These are phyloP conservation scores for Sugiyamaella smithiae DNA, from an alignment of 805 yeast species.

Conservation along the genomic window DNA sequence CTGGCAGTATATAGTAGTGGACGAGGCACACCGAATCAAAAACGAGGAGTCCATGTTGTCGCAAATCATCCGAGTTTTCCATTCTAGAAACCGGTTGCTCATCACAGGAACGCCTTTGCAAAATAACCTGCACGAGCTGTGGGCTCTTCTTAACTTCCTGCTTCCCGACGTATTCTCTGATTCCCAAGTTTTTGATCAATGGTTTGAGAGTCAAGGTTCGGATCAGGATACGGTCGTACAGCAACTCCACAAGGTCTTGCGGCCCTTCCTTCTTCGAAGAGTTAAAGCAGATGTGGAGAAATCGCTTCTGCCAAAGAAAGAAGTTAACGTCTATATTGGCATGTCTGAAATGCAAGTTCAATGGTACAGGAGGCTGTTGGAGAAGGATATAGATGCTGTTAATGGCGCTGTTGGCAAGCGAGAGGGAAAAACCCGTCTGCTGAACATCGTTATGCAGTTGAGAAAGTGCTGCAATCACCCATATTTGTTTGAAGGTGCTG, in stretches of 20 bases:
- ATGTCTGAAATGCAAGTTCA: constrained; percentile 93
- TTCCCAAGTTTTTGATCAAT: constrained; percentile 82
- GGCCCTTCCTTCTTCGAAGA: constrained; percentile 85
- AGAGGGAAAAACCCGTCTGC: constrained; percentile 77
- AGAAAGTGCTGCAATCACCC: constrained; percentile 98
- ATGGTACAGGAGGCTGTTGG: constrained; percentile 85
- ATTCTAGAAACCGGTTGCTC: constrained; percentile 76
- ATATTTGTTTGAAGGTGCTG: constrained; percentile 96
- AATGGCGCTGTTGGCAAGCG: constrained; percentile 89
- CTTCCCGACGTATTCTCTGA: constrained; percentile 95
- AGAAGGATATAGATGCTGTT: constrained; percentile 93
- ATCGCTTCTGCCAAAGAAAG: constrained; percentile 84
- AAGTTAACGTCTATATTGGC: constrained; percentile 86
- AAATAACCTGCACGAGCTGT: constrained; percentile 89
- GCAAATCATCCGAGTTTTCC: constrained; percentile 84
- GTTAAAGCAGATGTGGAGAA: constrained; percentile 93
- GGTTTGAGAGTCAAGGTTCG: constrained; percentile 61
- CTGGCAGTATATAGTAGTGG: constrained; percentile 93
- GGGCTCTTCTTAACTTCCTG: constrained; percentile 90
- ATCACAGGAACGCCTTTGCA: constrained; percentile 97
- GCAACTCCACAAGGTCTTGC: constrained; percentile 79
- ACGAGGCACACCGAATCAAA: constrained; percentile 95
- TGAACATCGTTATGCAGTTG: constrained; percentile 94
- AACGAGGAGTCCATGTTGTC: constrained; percentile 90
- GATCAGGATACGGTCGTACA: constrained; percentile 79